Evolutionary conservation across 2,329 filamentous ascomycete genomes (phyloP), one percentile per base, ranked within the genome.

Genomic region (Ophiostoma australiae): DNA sequence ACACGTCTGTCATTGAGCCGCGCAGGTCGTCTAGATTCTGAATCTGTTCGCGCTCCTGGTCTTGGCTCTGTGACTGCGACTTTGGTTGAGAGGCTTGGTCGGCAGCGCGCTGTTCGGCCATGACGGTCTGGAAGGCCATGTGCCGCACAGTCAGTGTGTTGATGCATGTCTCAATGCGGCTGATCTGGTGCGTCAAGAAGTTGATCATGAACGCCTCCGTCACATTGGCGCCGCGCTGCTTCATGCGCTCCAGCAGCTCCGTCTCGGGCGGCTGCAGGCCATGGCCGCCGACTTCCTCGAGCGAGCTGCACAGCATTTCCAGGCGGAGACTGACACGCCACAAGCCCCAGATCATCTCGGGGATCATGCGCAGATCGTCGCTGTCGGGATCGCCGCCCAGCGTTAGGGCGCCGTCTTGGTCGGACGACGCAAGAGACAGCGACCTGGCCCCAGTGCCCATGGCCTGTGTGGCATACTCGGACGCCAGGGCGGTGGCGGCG

Each of bases 141-240:
- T 97, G 90, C 68, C 94, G 90, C 76, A 97, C 83, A 15, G 88
- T 84, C 69, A 97, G 85, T 0, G 92, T 93, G 41, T 90, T 91
- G 75, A 94, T 86, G 77, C 92, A 95, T 69, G 92, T 90, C 93
- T 99, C 95, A 78, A 99, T 96, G 77, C 95, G 89, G 78, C 91
- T 94, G 75, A 99, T 91, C 84, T 97, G 93, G 78, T 98, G 94
- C 78, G 97, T 94, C 79, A 98, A 86, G 77, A 99, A 93, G 77
- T 92, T 93, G 71, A 97, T 81, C 80, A 98, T 82, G 80, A 97
- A 94, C 70, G 88, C 85, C 83, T 98, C 95, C 37, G 94, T 93
- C 70, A 97, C 87, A 78, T 97, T 93, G 13, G 92, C 93, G 69
- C 91, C 92, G 61, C 89, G 81, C 70, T 84, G 79, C 78, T 84